phyloP scores from a whole-genome alignment of 2,329 filamentous ascomycete genomes.

The Pseudogymnoascus sp. region DNA sequence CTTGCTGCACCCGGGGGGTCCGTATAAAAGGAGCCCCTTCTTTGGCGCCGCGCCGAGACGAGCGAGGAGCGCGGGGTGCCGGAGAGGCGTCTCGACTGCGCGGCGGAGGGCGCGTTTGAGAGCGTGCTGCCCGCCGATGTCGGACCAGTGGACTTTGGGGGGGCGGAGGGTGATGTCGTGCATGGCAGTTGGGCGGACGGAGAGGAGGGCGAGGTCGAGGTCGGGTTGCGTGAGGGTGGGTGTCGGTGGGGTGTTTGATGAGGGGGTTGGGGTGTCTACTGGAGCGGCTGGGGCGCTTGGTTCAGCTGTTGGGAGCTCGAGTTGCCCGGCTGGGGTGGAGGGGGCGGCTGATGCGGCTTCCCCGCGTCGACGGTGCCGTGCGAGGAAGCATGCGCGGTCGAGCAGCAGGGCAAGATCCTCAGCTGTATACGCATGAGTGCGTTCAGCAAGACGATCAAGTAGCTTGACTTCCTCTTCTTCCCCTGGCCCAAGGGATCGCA shows the following conservation, averaged over 20 bases:
- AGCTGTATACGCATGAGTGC: slow-evolving; percentile 81
- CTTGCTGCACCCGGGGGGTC: slow-evolving; percentile 90
- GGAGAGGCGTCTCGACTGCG: slow-evolving; percentile 29
- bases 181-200: slow-evolving; percentile 76
- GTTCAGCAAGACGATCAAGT: slow-evolving; percentile 55
- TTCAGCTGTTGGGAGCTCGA: slow-evolving; percentile 15
- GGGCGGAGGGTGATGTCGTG: slow-evolving; percentile 83
- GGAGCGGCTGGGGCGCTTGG: not conserved
- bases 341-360: not conserved
- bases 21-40: slow-evolving; percentile 82
- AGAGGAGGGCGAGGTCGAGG: slow-evolving; percentile 55
- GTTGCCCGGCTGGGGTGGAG: slow-evolving; percentile 9
- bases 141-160: slow-evolving; percentile 74
- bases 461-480: slow-evolving; percentile 37
- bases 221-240: slow-evolving; percentile 36
- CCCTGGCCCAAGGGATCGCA: slow-evolving; percentile 43
- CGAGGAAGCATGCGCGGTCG: slow-evolving; percentile 39
- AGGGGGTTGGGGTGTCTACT: not conserved
- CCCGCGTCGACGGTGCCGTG: slow-evolving; percentile 20
- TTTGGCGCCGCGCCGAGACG: slow-evolving; percentile 49
- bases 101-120: slow-evolving; percentile 56
- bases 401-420: slow-evolving; percentile 64
- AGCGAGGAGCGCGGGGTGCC: slow-evolving; percentile 43
- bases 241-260: not conserved
- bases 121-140: slow-evolving; percentile 76